Evolutionary conservation across 1,284 basidiomycete genomes (phyloP), one percentile per base, ranked within the genome.

Genomic region (Trametes versicolor): DNA sequence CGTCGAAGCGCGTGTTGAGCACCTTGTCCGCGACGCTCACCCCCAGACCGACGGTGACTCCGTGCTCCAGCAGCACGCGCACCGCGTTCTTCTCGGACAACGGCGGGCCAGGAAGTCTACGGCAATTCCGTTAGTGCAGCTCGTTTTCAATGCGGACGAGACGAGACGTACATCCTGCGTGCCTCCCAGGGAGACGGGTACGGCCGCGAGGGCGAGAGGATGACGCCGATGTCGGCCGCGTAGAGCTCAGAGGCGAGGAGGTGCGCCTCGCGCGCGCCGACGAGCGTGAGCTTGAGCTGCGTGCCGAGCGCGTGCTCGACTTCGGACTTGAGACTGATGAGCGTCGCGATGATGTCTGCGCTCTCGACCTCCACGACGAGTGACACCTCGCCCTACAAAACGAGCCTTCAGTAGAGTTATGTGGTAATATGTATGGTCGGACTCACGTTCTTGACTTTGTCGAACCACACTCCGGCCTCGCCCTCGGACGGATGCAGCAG

Each of bases 241-340:
- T 90, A 86, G 37, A 96, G 85, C 69, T 95, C 88, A 50, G 85
- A 77, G 0, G 94, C 94, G 58, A 96, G 76, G 25, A 91, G 78
- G 75, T 92, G 85, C 1, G 91, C 85, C 77, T 96, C 94, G 0
- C 84, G 79, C 0, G 86, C 94, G n/a, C 93, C 93, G 45, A 85
- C 78, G 71, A 95, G 87, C 2, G 89, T 86, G 77, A 92, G 79
- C 59, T 82, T 81, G 75, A 90, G 81, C 3, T 77, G 73, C 13
- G 82, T 81, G 0, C 84, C 83, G 7, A 65, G 61, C 45, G 65
- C 58, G 4, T 29, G 45, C 64, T 94, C 91, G n/a, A 92, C 84
- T 63, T 93, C 87, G 4, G 81, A 78, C 79, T 94, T 93, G 63
- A 96, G 78, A 29, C 85, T 80, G 50, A 97, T 77, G 25, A 97